Evolutionary conservation across 163 green algal species (phyloP).

Genomic region (Chlorella variabilis): DNA sequence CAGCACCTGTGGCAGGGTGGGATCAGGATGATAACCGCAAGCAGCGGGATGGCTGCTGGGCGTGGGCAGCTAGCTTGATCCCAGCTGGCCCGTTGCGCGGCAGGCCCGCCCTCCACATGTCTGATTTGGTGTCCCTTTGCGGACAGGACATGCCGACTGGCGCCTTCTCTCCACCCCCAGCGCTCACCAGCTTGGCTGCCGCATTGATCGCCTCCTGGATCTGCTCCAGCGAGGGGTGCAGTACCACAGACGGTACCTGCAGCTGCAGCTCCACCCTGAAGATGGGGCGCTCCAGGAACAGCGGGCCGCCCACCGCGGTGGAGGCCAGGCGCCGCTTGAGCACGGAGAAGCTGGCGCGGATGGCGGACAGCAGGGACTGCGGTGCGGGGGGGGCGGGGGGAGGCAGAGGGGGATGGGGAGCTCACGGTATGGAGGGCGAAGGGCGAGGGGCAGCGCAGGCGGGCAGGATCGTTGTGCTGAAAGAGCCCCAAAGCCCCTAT

Average conservation of each 20-base stretch:
- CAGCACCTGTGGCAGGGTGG: constrained; percentile 56
- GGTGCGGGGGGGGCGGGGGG: not conserved
- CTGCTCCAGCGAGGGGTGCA: constrained; percentile 86
- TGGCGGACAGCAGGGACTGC: constrained; percentile 42
- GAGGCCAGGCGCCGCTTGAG: constrained; percentile 80
- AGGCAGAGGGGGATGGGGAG: not conserved
- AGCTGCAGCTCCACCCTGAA: constrained; percentile 92
- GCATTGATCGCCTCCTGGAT: constrained; percentile 87
- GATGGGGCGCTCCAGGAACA: constrained; percentile 84
- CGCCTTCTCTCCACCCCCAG: not conserved
- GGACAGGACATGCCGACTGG: no score
- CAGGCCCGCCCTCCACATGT: no score
- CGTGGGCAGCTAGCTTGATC: no score
- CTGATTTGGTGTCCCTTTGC: no score
- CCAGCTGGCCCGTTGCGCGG: no score
- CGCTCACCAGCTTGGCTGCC: not conserved
- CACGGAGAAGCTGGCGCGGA: constrained; percentile 63
- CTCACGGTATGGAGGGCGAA: not conserved
- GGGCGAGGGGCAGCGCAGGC: not conserved
- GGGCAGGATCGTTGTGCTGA: no score
- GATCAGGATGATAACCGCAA: not conserved
- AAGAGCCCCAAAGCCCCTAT: no score
- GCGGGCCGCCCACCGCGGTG: constrained; percentile 62
- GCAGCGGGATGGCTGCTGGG: no score
- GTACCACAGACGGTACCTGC: constrained; percentile 80